Base-by-base conservation (phyloP, 140 eudicot genomes). In the Oenanthe javanica region DNA sequence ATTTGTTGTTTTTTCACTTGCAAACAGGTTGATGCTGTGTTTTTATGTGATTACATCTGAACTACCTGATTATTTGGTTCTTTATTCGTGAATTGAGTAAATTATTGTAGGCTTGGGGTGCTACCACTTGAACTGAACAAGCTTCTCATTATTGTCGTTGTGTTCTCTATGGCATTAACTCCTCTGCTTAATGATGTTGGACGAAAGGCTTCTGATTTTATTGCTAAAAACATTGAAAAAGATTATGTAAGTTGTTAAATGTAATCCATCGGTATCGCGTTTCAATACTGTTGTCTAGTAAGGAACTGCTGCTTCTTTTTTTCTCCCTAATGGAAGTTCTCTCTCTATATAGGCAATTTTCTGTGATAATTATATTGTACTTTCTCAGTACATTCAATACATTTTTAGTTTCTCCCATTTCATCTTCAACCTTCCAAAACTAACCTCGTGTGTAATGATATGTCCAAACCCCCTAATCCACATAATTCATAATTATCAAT, bases 61-160 rank as follows among this genome's bases (percentile, higher is more conserved):
- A 25, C 49, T 64, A 47, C 61, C 8, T 79, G 70, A 2, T 42
- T 45, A 79, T 64, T 15, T 49, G 31, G 49, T 51, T 21, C 9
- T 79, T 48, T 45, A 61, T 64, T 23, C 61, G 14, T 57, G 46
- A 7, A 61, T 61, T 45, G 42, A 6, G 19, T 59, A 57, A 6
- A 38, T 84, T 84, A 77, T 71, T 87, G 73, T 86, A 94, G 98
- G 96, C 91, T 94, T 77, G 98, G 98, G 57, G 98, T 94, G 79
- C 87, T 94, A 76, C 97, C 98, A 42, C 91, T 92, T 43, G 98
- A 94, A 85, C 94, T 94, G 78, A 94, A 94, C 86, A 94, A 94
- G 88, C 97, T 94, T 84, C 96, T 94, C 76, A 94, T 94, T 75
- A 94, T 94, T 25, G 96, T 94, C 48, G 98, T 94, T 66, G 98